Evolutionary conservation across 345 rosid species (phyloP).

Genomic region (Salix purpurea): DNA sequence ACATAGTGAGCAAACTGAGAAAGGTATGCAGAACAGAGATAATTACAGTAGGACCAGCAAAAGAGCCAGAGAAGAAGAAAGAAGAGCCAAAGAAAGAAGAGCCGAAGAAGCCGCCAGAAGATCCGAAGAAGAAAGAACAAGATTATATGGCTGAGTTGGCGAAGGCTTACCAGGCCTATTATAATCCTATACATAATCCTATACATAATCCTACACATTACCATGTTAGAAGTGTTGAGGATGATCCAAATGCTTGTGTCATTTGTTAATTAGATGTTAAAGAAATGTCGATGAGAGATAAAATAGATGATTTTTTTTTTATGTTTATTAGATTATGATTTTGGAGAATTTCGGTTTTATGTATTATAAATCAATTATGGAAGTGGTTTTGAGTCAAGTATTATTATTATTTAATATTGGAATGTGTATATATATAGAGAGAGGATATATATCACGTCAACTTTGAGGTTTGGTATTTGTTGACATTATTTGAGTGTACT

Average conservation of each 20-base stretch:
- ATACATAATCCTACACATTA: not conserved
- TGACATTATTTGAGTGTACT: not conserved
- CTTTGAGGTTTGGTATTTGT: no score
- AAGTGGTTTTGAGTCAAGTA: no score
- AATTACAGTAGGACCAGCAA: conserved; percentile 54
- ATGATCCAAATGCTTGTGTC: conserved; percentile 28
- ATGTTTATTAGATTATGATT: no score
- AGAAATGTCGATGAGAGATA: no score
- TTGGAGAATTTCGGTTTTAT: no score
- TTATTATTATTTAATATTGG: no score
- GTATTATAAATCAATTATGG: no score
- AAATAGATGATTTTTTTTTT: no score
- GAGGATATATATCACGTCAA: no score
- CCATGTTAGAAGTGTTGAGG: conserved; percentile 26
- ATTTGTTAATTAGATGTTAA: not conserved
- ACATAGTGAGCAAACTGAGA: conserved; percentile 42
- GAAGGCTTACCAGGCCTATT: conserved; percentile 17
- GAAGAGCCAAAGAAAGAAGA: conserved; percentile 38
- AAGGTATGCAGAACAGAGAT: conserved; percentile 47
- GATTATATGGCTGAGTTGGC: conserved; percentile 21
- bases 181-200: conserved; percentile 5
- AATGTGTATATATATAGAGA: no score
- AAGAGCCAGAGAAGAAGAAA: conserved; percentile 55
- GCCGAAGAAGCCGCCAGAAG: conserved; percentile 20
- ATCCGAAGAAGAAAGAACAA: conserved; percentile 21